A percentile compares a stretch with the other conserved stretches of the same genome.
phyloP scores from a whole-genome alignment of 2,329 filamentous ascomycete genomes.

The Polychaeton citri region DNA sequence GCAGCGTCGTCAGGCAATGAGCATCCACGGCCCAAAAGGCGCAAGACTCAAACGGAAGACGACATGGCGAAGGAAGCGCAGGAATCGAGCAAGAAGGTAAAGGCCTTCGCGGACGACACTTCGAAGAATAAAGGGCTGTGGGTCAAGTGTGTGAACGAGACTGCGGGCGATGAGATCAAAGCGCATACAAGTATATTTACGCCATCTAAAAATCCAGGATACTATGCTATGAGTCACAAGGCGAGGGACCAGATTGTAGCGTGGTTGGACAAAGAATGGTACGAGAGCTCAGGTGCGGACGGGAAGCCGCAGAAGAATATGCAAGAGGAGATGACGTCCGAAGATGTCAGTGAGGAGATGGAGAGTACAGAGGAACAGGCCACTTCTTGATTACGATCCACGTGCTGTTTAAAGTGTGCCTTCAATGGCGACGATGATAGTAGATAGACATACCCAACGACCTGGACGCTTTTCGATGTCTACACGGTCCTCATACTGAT shows the following conservation, averaged over 20 bases:
- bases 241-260: slow-evolving; percentile 49
- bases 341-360: background rate
- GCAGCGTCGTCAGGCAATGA: slow-evolving; percentile 5
- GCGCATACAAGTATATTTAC: slow-evolving; percentile 79
- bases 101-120: slow-evolving; percentile 18
- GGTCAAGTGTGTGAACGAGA: slow-evolving; percentile 64
- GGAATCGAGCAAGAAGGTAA: slow-evolving; percentile 14
- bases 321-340: slow-evolving; percentile 4
- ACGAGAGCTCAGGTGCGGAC: slow-evolving; percentile 9
- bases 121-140: slow-evolving; percentile 39
- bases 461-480: no score
- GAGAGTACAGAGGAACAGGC: no score
- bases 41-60: slow-evolving; percentile 9
- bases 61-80: slow-evolving; percentile 10
- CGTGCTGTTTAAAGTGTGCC: no score
- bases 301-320: slow-evolving; percentile 6
- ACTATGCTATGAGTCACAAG: slow-evolving; percentile 51
- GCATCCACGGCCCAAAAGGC: slow-evolving; percentile 9
- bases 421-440: no score
- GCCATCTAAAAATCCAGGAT: slow-evolving; percentile 57
- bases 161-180: slow-evolving; percentile 60
- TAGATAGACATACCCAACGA: no score
- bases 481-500: no score
- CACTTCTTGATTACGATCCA: no score
- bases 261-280: slow-evolving; percentile 15